Percentiles rank a stretch among this genome's conserved stretches.
phyloP scores from a whole-genome alignment of 345 rosid genomes.

The Hypericum perforatum region DNA sequence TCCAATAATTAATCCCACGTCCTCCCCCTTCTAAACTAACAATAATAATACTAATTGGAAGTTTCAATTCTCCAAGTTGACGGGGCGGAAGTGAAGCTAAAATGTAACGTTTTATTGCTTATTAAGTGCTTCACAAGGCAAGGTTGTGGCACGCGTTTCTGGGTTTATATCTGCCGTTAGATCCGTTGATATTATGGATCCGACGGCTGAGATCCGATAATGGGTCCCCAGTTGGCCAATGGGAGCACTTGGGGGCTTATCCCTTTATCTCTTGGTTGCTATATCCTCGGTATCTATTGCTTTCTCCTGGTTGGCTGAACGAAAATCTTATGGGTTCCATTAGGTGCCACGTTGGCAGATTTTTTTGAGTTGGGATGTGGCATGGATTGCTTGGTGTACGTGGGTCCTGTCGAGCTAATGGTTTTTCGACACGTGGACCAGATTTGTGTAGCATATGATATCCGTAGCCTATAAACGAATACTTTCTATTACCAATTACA shows the following conservation, averaged over 20 bases:
- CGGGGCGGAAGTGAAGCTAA: background rate
- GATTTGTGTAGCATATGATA: too few relatives aligned
- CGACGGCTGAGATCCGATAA: constrained; percentile 16
- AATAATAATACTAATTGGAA: background rate
- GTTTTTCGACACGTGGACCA: too few relatives aligned
- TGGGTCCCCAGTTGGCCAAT: constrained; percentile 27
- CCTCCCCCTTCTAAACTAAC: too few relatives aligned
- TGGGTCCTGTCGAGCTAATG: too few relatives aligned
- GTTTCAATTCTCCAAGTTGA: too few relatives aligned
- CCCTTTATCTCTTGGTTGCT: constrained; percentile 30
- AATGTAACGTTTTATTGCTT: too few relatives aligned
- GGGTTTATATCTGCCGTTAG: constrained; percentile 10
- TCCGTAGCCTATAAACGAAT: too few relatives aligned
- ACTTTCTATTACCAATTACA: too few relatives aligned
- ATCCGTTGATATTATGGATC: constrained; percentile 15
- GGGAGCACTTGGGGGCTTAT: constrained; percentile 24
- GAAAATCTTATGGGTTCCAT: constrained; percentile 36
- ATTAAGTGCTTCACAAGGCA: background rate
- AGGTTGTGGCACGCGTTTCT: constrained; percentile 30
- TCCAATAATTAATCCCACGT: too few relatives aligned
- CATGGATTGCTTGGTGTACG: too few relatives aligned
- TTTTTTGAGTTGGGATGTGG: too few relatives aligned
- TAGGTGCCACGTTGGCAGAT: background rate
- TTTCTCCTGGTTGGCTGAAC: constrained; percentile 35
- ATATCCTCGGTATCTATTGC: constrained; percentile 44